Conservation (phyloP, 495 filamentous ascomycete genomes). For the Recurvomyces mirabilis region DNA sequence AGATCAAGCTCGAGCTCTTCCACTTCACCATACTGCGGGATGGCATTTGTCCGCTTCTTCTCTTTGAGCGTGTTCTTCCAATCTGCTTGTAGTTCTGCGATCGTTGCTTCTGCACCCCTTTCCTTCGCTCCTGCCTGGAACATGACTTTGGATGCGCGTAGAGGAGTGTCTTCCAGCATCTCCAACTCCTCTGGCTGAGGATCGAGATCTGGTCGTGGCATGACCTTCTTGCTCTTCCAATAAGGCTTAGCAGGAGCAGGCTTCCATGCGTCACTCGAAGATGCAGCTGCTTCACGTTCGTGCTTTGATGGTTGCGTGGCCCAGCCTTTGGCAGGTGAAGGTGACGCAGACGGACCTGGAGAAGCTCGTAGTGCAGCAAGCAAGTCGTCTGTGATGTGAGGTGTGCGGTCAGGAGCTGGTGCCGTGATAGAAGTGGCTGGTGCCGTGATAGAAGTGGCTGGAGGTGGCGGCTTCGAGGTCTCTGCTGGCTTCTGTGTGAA, state of each 20-base stretch:
- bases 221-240: constrained; percentile 7
- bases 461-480: not conserved
- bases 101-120: constrained; percentile 7
- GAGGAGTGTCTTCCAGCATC: not conserved
- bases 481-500: not conserved
- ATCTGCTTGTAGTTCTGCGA: constrained; percentile 10
- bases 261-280: not conserved
- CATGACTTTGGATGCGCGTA: not conserved
- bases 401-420: not conserved
- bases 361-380: not conserved
- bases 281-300: not conserved
- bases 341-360: not conserved
- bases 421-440: no score
- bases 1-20: not conserved
- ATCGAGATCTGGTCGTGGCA: constrained; percentile 3
- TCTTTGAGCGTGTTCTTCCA: constrained; percentile 3
- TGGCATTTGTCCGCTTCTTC: constrained; percentile 3
- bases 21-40: not conserved
- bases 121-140: not conserved
- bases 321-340: constrained; percentile 3
- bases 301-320: not conserved
- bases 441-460: not conserved
- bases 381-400: constrained; percentile 1
- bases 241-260: constrained; percentile 6
- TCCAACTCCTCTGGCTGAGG: not conserved